Evolutionary conservation across 768 basidiomycete species (phyloP).

Genomic region (Lactarius trivialis): DNA sequence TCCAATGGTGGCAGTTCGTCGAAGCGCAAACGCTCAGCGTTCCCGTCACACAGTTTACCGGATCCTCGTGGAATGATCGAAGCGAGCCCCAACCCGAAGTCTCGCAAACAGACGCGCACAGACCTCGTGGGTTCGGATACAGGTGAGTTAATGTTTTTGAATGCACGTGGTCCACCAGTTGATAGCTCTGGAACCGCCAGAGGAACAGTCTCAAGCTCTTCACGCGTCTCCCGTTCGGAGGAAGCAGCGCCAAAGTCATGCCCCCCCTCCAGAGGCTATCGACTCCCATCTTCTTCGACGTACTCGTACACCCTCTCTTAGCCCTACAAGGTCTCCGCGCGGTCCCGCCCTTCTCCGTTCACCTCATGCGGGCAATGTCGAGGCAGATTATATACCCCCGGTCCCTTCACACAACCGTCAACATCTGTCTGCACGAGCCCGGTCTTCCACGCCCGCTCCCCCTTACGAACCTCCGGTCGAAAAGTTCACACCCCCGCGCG

Average conservation of each 20-base stretch:
- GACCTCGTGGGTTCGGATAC: background rate
- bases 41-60: conserved; percentile 16
- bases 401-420: conserved; percentile 27
- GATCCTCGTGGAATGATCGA: conserved; percentile 28
- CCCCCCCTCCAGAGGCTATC: conserved; percentile 20
- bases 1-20: conserved; percentile 5
- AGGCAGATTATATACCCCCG: conserved; percentile 44
- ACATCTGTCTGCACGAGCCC: conserved; percentile 27
- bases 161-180: background rate
- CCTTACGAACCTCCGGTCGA: conserved; percentile 61
- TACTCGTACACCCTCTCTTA: conserved; percentile 17
- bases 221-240: background rate
- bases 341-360: conserved; percentile 32
- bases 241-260: conserved; percentile 22
- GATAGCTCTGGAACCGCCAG: background rate
- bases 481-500: conserved; percentile 65
- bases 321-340: conserved; percentile 26
- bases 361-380: conserved; percentile 42
- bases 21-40: conserved; percentile 38
- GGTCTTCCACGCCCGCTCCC: conserved; percentile 48
- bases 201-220: background rate
- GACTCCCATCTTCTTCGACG: conserved; percentile 28
- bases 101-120: conserved; percentile 40
- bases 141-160: conserved; percentile 6
- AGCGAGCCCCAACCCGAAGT: conserved; percentile 55